These are phyloP conservation scores for Mimosa bimucronata DNA, from an alignment of 306 rosid genomes.

Conservation along the genomic window DNA sequence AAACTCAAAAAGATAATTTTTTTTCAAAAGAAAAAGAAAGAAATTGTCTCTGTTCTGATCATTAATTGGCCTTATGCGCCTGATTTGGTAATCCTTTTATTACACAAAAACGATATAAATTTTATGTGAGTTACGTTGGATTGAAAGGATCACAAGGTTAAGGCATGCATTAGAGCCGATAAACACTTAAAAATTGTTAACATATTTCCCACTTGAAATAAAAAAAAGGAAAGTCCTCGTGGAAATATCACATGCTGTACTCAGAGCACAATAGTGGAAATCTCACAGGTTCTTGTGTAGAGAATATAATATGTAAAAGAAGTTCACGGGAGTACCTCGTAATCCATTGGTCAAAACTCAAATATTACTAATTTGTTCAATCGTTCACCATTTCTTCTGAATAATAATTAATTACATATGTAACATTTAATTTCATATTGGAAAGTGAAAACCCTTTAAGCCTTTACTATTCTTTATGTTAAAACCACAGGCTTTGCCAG, in stretches of 20 bases:
- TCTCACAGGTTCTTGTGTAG: conserved; percentile 15
- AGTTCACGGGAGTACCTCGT: conserved; percentile 55
- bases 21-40: no score
- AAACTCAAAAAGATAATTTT: no score
- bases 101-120: no score
- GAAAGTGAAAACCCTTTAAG: conserved; percentile 16
- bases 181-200: no score
- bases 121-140: neutral
- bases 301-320: conserved; percentile 24
- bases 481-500: conserved; percentile 43
- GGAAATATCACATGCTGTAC: neutral
- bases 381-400: neutral
- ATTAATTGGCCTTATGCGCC: no score
- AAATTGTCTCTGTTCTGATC: no score
- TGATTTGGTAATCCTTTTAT: neutral
- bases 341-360: conserved; percentile 27
- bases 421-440: conserved; percentile 1
- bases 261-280: neutral
- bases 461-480: conserved; percentile 10
- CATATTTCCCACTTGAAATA: neutral
- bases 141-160: neutral
- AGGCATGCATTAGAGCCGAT: no score
- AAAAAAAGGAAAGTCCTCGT: neutral
- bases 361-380: neutral
- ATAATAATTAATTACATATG: neutral